These are phyloP conservation scores for Phlebiopsis gigantea DNA, from an alignment of 768 basidiomycete species.

Conservation along the genomic window DNA sequence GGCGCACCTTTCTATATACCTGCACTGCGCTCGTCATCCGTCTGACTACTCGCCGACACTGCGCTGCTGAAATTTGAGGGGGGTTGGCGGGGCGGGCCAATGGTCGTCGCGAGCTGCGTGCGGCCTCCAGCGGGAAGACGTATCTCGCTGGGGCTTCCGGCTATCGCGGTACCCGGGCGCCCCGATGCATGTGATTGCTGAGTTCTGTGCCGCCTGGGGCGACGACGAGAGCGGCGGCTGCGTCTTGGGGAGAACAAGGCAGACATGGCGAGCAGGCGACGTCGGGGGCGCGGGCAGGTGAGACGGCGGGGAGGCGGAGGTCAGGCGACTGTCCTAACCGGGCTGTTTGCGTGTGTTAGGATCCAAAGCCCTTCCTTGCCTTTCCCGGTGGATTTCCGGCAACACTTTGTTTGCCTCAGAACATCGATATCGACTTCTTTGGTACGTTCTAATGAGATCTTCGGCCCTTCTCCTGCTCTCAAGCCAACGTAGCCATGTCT, in stretches of 20 bases:
- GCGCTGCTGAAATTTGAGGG: too few species aligned
- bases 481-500: too few species aligned
- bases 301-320: background rate
- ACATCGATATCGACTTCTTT: too few species aligned
- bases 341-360: conserved; percentile 1
- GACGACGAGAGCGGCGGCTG: too few species aligned
- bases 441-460: too few species aligned
- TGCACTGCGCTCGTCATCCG: background rate
- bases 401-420: too few species aligned
- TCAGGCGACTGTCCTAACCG: background rate
- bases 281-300: too few species aligned
- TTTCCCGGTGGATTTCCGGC: too few species aligned
- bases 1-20: conserved; percentile 3
- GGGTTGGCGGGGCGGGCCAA: background rate
- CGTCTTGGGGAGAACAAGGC: background rate
- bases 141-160: background rate
- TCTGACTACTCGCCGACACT: background rate
- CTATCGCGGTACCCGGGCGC: background rate
- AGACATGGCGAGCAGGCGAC: background rate
- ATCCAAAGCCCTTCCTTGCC: background rate
- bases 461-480: too few species aligned
- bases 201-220: too few species aligned
- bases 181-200: too few species aligned
- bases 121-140: background rate
- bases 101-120: background rate